phyloP scores from a whole-genome alignment of 192 early-diverging fungal species.

The Jimgerdemannia flammicorona region DNA sequence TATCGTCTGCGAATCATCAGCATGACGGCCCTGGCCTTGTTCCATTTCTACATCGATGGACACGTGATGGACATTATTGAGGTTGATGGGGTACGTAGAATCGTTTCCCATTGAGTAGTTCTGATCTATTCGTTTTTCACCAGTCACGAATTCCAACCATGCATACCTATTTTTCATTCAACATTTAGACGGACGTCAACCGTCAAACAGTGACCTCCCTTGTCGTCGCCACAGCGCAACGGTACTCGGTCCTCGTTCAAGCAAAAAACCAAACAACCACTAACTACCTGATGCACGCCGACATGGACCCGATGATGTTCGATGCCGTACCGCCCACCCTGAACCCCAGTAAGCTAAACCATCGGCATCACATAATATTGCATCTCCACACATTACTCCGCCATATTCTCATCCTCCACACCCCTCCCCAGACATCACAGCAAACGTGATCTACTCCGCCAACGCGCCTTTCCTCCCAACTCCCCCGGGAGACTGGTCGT shows the following conservation, averaged over 20 bases:
- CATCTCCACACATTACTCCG: not conserved
- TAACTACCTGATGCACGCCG: slow-evolving; percentile 74
- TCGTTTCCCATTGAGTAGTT: no score
- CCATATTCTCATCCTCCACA: not conserved
- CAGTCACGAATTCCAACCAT: no score
- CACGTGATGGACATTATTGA: slow-evolving; percentile 80
- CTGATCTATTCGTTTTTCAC: no score
- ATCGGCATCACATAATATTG: not conserved
- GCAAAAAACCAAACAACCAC: slow-evolving; percentile 52
- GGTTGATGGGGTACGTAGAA: slow-evolving; percentile 55
- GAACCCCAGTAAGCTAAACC: slow-evolving; percentile 31
- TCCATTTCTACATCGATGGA: slow-evolving; percentile 75
- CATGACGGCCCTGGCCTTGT: slow-evolving; percentile 73
- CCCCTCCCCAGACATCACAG: slow-evolving; percentile 41
- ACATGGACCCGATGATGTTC: slow-evolving; percentile 77
- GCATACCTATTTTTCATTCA: no score
- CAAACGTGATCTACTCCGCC: slow-evolving; percentile 47
- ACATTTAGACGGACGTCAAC: slow-evolving; percentile 37
- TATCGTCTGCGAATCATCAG: slow-evolving; percentile 84
- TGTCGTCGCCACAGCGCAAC: slow-evolving; percentile 68
- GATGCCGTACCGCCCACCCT: slow-evolving; percentile 57
- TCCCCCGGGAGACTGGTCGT: slow-evolving; percentile 31
- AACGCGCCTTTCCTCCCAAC: slow-evolving; percentile 21
- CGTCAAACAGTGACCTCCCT: slow-evolving; percentile 50
- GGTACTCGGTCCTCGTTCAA: slow-evolving; percentile 75